Evolutionary conservation across 768 basidiomycete genomes (phyloP).

Genomic region (Nidula microcarpa): DNA sequence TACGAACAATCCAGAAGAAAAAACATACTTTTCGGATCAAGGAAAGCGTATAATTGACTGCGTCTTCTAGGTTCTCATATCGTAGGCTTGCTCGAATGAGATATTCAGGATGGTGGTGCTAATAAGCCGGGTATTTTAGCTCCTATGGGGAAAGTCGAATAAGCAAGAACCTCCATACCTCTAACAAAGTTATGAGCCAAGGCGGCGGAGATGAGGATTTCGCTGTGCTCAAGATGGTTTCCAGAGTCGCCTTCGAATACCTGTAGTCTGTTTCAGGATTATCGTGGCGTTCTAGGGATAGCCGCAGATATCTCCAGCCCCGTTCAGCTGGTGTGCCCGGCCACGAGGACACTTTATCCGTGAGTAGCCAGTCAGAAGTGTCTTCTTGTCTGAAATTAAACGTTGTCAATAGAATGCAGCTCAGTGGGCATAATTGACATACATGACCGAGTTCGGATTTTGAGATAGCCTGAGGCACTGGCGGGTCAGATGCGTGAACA

Average conservation of each 20-base stretch:
- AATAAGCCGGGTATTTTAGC: slow-evolving; percentile 6
- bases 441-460: slow-evolving; percentile 60
- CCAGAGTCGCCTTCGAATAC: slow-evolving; percentile 75
- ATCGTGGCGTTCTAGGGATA: slow-evolving; percentile 78
- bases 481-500: slow-evolving; percentile 73
- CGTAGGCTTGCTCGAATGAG: slow-evolving; percentile 76
- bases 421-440: slow-evolving; percentile 16
- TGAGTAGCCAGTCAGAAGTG: slow-evolving; percentile 78
- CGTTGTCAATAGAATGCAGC: slow-evolving; percentile 6
- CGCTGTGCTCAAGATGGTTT: slow-evolving; percentile 71
- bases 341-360: slow-evolving; percentile 80
- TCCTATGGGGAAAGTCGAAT: not conserved
- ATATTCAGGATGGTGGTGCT: slow-evolving; percentile 79
- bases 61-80: slow-evolving; percentile 76
- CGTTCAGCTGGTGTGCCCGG: slow-evolving; percentile 75
- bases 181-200: slow-evolving; percentile 78
- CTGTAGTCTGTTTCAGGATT: slow-evolving; percentile 62
- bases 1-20: not conserved
- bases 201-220: slow-evolving; percentile 63
- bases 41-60: slow-evolving; percentile 68
- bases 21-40: slow-evolving; percentile 66
- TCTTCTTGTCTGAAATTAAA: slow-evolving; percentile 54
- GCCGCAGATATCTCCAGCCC: slow-evolving; percentile 86
- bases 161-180: slow-evolving; percentile 37
- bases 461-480: slow-evolving; percentile 77